These are phyloP conservation scores for Lentinula edodes DNA, from an alignment of 768 basidiomycete species.

Conservation along the genomic window DNA sequence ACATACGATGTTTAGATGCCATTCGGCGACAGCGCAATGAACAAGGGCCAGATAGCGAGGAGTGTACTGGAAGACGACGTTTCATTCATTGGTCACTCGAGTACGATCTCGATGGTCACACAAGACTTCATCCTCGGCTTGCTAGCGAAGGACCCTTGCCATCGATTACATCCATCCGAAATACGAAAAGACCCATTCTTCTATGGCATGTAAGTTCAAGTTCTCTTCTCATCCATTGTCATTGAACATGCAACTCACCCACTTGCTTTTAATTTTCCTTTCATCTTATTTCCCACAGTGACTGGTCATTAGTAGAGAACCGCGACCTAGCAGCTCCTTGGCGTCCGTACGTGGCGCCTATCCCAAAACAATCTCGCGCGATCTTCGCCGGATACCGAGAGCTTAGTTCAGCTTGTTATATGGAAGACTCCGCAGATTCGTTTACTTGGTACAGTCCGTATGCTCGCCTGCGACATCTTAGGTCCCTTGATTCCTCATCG, in stretches of 20 bases:
- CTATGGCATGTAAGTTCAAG: slow-evolving; percentile 6
- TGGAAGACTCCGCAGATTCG: not conserved
- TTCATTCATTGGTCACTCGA: slow-evolving; percentile 2
- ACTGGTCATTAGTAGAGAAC: slow-evolving; percentile 8
- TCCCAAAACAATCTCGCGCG: slow-evolving; percentile 6
- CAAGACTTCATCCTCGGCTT: slow-evolving; percentile 5
- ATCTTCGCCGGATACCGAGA: slow-evolving; percentile 2
- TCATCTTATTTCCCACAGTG: slow-evolving; percentile 2
- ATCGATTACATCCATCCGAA: slow-evolving; percentile 3
- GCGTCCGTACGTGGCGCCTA: slow-evolving; percentile 8
- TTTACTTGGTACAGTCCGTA: slow-evolving; percentile 5
- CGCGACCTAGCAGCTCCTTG: slow-evolving; percentile 6
- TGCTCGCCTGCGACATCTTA: not conserved
- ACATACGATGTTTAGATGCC: slow-evolving; percentile 8
- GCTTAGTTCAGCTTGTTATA: not conserved
- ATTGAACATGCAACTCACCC: slow-evolving; percentile 5
- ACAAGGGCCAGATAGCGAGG: slow-evolving; percentile 4
- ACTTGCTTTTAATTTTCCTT: not conserved
- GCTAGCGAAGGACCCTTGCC: slow-evolving; percentile 5
- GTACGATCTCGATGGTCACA: not conserved
- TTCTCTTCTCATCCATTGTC: not conserved
- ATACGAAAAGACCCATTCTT: slow-evolving; percentile 8
- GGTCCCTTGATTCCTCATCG: not conserved
- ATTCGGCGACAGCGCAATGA: slow-evolving; percentile 8
- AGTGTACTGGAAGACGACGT: slow-evolving; percentile 10